A percentile compares a stretch with the other conserved stretches of the same genome.
Conservation (phyloP, 106 monocot species). For the Chionographis japonica region DNA sequence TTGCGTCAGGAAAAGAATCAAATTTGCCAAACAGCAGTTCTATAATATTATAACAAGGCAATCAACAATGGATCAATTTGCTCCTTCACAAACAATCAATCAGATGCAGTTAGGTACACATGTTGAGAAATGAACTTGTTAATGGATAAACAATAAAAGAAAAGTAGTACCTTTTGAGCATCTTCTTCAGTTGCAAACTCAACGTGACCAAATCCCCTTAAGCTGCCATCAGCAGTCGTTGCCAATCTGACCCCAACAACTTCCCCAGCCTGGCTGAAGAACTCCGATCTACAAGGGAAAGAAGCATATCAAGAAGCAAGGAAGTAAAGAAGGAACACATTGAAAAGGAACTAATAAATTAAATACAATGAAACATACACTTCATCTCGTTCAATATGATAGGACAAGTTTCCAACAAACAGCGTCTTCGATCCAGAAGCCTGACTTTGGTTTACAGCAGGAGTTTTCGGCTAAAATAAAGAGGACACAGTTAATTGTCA, state of each 20-base stretch:
- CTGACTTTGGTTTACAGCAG: conserved; percentile 26
- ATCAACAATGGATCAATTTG: too few species aligned
- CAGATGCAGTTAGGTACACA: too few species aligned
- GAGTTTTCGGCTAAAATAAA: conserved; percentile 51
- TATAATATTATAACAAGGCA: too few species aligned
- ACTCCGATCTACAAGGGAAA: conserved; percentile 42
- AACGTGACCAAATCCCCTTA: conserved; percentile 44
- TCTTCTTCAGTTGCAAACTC: conserved; percentile 33
- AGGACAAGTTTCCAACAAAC: conserved; percentile 75
- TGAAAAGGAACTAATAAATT: not conserved
- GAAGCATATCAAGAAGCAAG: not conserved
- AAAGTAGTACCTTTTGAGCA: conserved; percentile 16
- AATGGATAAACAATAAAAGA: not conserved
- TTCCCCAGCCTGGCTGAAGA: conserved; percentile 38
- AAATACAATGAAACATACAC: conserved; percentile 34
- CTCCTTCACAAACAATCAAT: too few species aligned
- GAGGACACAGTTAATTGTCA: too few species aligned
- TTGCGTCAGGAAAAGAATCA: too few species aligned
- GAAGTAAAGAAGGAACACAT: not conserved
- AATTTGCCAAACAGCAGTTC: too few species aligned
- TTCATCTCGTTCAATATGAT: conserved; percentile 42
- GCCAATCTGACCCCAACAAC: conserved; percentile 28
- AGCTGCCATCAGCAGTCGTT: conserved; percentile 19
- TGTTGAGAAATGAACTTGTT: too few species aligned
- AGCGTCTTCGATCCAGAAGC: conserved; percentile 54